phyloP scores from a whole-genome alignment of 306 rosid species.

The Fagus crenata region DNA sequence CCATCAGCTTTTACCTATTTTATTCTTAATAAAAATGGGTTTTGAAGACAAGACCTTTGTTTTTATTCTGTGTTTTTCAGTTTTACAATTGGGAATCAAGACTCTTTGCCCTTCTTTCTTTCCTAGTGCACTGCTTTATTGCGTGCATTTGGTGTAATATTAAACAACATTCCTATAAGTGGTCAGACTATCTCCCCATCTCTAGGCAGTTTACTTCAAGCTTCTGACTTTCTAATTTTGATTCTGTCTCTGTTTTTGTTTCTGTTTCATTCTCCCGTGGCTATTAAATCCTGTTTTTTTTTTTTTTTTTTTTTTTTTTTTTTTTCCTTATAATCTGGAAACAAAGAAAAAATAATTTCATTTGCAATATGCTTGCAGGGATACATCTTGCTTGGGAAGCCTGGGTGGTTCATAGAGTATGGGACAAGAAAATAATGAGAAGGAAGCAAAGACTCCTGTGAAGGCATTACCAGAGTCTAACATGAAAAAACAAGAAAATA shows the following conservation, averaged over 20 bases:
- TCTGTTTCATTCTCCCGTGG: background rate
- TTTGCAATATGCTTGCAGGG: slow-evolving; percentile 24
- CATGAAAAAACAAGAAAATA: background rate
- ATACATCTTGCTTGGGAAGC: slow-evolving; percentile 1
- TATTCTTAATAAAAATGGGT: too few relatives aligned
- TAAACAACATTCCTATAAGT: too few relatives aligned
- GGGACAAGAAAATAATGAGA: background rate
- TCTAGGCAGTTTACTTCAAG: background rate
- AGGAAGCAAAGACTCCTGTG: slow-evolving; percentile 6
- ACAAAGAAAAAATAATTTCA: background rate
- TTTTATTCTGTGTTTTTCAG: too few relatives aligned
- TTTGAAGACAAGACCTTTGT: too few relatives aligned
- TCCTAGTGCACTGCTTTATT: too few relatives aligned
- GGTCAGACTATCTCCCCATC: too few relatives aligned
- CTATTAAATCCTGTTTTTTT: background rate
- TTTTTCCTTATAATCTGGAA: background rate
- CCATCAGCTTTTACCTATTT: too few relatives aligned
- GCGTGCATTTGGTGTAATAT: too few relatives aligned
- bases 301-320: too few relatives aligned
- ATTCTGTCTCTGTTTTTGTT: background rate
- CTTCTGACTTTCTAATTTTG: background rate
- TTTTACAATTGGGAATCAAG: too few relatives aligned
- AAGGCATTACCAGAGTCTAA: slow-evolving; percentile 11
- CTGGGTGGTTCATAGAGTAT: slow-evolving; percentile 5
- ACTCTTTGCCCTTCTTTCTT: too few relatives aligned